phyloP scores from a whole-genome alignment of 176 grass and related monocot species.

The Ananas comosus region DNA sequence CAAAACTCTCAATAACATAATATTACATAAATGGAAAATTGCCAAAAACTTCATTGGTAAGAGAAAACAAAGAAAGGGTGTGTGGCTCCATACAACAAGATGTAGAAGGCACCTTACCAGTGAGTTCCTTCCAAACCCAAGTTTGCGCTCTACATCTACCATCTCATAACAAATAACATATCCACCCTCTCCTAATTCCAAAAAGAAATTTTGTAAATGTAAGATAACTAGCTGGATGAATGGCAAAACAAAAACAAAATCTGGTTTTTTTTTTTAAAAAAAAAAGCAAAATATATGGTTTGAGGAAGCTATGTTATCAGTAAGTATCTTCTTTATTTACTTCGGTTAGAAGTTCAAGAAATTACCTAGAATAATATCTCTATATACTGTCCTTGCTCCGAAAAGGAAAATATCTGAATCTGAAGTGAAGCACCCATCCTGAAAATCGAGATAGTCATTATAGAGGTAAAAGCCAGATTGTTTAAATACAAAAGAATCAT shows the following conservation, averaged over 20 bases:
- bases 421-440: slow-evolving; percentile 92
- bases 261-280: background rate
- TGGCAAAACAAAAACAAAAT: background rate
- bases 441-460: slow-evolving; percentile 12
- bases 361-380: slow-evolving; percentile 84
- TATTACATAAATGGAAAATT: too few relatives aligned
- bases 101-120: slow-evolving; percentile 41
- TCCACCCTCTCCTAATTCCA: slow-evolving; percentile 52
- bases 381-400: slow-evolving; percentile 87
- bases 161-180: slow-evolving; percentile 85
- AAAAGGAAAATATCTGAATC: slow-evolving; percentile 95
- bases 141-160: slow-evolving; percentile 78
- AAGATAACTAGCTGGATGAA: background rate
- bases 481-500: background rate
- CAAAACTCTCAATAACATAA: background rate
- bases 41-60: background rate
- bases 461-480: background rate
- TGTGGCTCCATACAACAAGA: slow-evolving; percentile 3
- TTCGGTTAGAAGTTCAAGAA: background rate
- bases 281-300: slow-evolving; percentile 12
- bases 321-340: background rate
- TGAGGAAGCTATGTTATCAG: background rate
- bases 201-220: slow-evolving; percentile 29
- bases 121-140: slow-evolving; percentile 91
- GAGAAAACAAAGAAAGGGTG: background rate